Conservation (phyloP, 2,329 filamentous ascomycete species). For the Rosellinia necatrix region DNA sequence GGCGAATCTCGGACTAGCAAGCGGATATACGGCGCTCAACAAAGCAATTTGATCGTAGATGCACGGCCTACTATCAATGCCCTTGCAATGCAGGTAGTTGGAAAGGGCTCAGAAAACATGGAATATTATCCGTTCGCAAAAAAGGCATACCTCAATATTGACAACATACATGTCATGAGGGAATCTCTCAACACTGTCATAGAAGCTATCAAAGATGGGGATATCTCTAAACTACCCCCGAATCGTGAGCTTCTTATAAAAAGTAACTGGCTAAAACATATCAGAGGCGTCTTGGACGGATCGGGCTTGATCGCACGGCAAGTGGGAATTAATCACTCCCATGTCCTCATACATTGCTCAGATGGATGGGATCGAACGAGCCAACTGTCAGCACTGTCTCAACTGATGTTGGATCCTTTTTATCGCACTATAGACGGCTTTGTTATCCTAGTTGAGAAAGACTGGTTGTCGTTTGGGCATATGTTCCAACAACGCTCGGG, state of each 20-base stretch:
- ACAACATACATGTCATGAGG: conserved; percentile 98
- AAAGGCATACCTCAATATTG: conserved; percentile 92
- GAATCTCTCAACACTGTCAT: conserved; percentile 86
- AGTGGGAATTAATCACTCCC: conserved; percentile 89
- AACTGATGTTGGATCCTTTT: conserved; percentile 94
- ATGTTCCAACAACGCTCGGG: conserved; percentile 96
- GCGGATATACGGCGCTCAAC: conserved; percentile 86
- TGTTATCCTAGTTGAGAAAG: conserved; percentile 92
- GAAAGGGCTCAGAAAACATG: conserved; percentile 96
- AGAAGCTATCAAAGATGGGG: conserved; percentile 89
- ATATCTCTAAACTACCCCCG: conserved; percentile 80
- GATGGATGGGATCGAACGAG: conserved; percentile 98
- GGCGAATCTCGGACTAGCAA: conserved; percentile 65
- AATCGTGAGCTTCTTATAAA: conserved; percentile 79
- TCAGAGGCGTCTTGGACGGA: conserved; percentile 81
- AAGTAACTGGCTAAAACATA: conserved; percentile 92
- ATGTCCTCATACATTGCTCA: conserved; percentile 96
- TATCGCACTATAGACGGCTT: conserved; percentile 94
- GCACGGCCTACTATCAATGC: conserved; percentile 94
- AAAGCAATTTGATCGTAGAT: conserved; percentile 93
- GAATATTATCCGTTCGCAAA: conserved; percentile 91
- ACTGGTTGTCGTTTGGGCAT: conserved; percentile 97
- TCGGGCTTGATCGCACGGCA: conserved; percentile 83
- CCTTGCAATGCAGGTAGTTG: conserved; percentile 89
- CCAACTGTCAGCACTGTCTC: conserved; percentile 87